Evolutionary conservation across 768 basidiomycete species (phyloP).

Genomic region (Hemileccinum rubropunctum): DNA sequence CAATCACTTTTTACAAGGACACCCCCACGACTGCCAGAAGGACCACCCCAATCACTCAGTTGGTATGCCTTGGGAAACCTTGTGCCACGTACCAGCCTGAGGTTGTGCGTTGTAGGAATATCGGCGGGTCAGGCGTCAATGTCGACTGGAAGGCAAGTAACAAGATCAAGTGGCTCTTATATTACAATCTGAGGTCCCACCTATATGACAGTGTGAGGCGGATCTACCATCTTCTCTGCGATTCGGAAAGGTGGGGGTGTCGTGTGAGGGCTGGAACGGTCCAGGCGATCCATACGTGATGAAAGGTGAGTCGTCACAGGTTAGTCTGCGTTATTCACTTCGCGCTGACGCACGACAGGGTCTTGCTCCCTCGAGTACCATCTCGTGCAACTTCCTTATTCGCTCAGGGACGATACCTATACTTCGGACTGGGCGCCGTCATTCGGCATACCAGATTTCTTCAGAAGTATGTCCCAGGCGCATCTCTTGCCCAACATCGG

Average conservation of each 20-base stretch:
- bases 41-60: conserved; percentile 68
- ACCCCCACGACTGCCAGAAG: conserved; percentile 63
- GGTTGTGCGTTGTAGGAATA: conserved; percentile 78
- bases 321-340: not conserved
- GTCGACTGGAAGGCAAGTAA: conserved; percentile 86
- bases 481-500: not conserved
- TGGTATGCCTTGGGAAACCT: conserved; percentile 75
- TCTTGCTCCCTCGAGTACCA: conserved; percentile 87
- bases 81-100: conserved; percentile 80
- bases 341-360: conserved; percentile 40
- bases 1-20: conserved; percentile 78
- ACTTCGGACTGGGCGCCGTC: conserved; percentile 7
- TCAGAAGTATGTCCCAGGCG: conserved; percentile 18
- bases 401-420: conserved; percentile 23
- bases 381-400: conserved; percentile 63
- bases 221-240: conserved; percentile 82
- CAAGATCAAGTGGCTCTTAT: not conserved
- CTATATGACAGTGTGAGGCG: conserved; percentile 69
- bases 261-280: conserved; percentile 87
- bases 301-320: conserved; percentile 54
- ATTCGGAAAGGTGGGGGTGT: conserved; percentile 82
- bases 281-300: conserved; percentile 83
- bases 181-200: conserved; percentile 7
- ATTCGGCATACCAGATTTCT: conserved; percentile 11
- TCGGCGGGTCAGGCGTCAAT: conserved; percentile 73